Evolutionary conservation across 345 rosid species (phyloP), one percentile per base, ranked within the genome.

Genomic region (Zanthoxylum bungeanum): DNA sequence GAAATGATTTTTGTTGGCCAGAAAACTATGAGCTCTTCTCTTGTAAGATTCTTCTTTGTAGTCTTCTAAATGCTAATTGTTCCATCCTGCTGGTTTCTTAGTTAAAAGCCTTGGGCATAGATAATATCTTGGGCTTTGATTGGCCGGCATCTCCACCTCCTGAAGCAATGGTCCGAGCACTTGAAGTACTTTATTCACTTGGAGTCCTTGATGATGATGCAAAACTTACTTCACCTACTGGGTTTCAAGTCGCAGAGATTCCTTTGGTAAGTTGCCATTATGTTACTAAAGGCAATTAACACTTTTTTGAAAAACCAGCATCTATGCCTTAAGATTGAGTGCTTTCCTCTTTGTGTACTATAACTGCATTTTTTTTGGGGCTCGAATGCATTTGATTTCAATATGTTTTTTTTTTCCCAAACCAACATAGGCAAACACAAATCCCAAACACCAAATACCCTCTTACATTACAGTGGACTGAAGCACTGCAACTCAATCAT

Each of bases 71-170:
- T 34, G 19, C 71, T 61, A 42, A 69, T 49, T 72, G 7, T 36
- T 75, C 30, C 64, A n/a, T 58, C 9, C 65, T 68, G 52, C 46
- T 66, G 47, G 58, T 61, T 56, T 76, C 61, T 53, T 88, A 92
- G 98, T 76, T 95, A 73, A 95, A 95, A 83, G 96, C 99, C 58
- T 80, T 92, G 71, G 98, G 99, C 21, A 89, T 95, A 78, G 99
- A 95, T 80, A 95, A 92, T 82, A 90, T 94, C 39, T 73, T 89
- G 79, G 93, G 97, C 68, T 95, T 95, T 73, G 91, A 92, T 73
- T 92, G 99, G 98, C 93, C 91, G 28, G 90, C 99, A 71, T 88
- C 99, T 83, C 98, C 98, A 66, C 78, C 98, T 34, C 90, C 98
- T 22, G 91, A 95, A 77, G 79, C 97, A 74, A 87, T 92, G 97